Evolutionary conservation across 1,139 yeast species (phyloP).

Genomic region (Yamadazyma triangularis): DNA sequence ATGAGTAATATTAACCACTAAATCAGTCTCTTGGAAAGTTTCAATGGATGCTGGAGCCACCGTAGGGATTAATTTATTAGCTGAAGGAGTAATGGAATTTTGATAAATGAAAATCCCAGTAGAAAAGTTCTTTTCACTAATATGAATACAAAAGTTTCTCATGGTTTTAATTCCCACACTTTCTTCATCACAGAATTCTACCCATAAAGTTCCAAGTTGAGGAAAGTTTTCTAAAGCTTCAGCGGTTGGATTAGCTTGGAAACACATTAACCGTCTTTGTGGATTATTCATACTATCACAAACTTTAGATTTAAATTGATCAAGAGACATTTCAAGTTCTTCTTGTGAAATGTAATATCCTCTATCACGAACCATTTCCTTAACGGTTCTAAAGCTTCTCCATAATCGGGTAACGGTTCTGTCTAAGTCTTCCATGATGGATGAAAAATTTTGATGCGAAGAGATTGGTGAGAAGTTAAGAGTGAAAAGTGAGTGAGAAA

Average conservation of each 20-base stretch:
- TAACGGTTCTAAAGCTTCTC: constrained; percentile 89
- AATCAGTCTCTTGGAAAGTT: constrained; percentile 90
- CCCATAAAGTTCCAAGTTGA: constrained; percentile 90
- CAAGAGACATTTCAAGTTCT: constrained; percentile 82
- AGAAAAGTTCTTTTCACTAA: constrained; percentile 86
- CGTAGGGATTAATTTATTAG: constrained; percentile 88
- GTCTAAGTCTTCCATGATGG: constrained; percentile 77
- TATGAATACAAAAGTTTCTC: constrained; percentile 94
- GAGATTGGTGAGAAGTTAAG: too few relatives aligned
- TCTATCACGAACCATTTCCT: constrained; percentile 94
- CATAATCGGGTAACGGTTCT: constrained; percentile 89
- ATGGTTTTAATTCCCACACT: constrained; percentile 97
- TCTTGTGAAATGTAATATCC: constrained; percentile 91
- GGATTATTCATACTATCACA: constrained; percentile 89
- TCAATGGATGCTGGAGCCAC: constrained; percentile 98
- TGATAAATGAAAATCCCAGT: constrained; percentile 94
- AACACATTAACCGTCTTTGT: constrained; percentile 87
- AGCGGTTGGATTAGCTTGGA: constrained; percentile 90
- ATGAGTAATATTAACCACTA: constrained; percentile 94
- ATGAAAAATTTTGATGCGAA: too few relatives aligned
- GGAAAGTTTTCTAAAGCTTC: constrained; percentile 83
- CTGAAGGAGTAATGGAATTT: constrained; percentile 89
- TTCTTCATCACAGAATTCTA: constrained; percentile 93
- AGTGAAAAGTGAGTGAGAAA: too few relatives aligned
- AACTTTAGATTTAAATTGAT: constrained; percentile 80